Base-by-base conservation (phyloP, 768 basidiomycete species). In the Candolleomyces aberdarensis region DNA sequence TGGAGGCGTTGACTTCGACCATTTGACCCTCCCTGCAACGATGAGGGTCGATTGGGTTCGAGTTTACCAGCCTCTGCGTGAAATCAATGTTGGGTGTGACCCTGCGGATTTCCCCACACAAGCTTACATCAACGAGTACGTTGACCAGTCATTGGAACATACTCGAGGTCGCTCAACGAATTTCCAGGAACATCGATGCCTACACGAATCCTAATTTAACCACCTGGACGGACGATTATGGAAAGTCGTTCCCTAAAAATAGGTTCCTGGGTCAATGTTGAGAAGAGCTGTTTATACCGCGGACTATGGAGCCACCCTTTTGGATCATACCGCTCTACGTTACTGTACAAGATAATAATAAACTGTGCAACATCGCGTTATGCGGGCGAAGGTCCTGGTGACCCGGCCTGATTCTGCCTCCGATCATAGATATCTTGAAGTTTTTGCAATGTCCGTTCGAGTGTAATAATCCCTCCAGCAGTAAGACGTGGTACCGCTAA, bases 11-110 rank as follows among this genome's bases (percentile, higher is more conserved):
- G 88, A 97, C 74, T 79, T 92, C 54, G 73, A 81, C 17, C 78
- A 88, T 61, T 76, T 96, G 20, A 76, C 74, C 17, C 94, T 92
- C 75, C 94, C 94, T 8, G 72, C 86, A 4, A 76, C 68, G 3
- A 87, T 97, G 91, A 78, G 76, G 52, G 78, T 96, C 46, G 93
- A 97, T 70, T 97, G 89, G 76, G 85, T 98, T 58, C 85, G 96
- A 22, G 91, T 98, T 8, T 98, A 97, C 73, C 96, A 97, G 70
- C 85, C 85, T 3, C 76, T 81, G 67, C 72, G 84, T 63, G 70
- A 80, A 32, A 79, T 85, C 60, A 96, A 94, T 70, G 80, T 93
- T 56, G 94, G 95, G 15, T 98, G 95, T 69, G 87, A 91, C 69
- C 95, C 95, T 13, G 68, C 74, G 49, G 82, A 84, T 48, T 89